phyloP scores from a whole-genome alignment of 2,329 filamentous ascomycete genomes.

The Clonostachys sp. region DNA sequence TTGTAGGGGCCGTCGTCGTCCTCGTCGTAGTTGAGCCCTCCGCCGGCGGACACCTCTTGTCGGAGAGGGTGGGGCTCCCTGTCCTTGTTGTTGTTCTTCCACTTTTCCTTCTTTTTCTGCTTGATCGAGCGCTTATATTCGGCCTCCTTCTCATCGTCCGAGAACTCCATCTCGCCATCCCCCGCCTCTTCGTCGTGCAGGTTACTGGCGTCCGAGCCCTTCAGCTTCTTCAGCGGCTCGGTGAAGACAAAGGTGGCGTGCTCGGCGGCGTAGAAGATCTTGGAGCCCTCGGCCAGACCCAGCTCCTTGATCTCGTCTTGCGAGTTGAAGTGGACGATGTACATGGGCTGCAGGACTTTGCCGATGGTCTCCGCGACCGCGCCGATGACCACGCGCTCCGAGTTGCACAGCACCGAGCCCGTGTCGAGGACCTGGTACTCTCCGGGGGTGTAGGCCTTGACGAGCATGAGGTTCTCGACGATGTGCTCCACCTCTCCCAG shows the following conservation, averaged over 20 bases:
- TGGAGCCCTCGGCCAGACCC: constrained; percentile 63
- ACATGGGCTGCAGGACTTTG: constrained; percentile 79
- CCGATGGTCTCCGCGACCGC: constrained; percentile 83
- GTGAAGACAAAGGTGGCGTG: constrained; percentile 87
- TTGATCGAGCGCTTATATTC: constrained; percentile 71
- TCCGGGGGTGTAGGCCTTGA: constrained; percentile 74
- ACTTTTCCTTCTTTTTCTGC: constrained; percentile 54
- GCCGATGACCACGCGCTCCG: constrained; percentile 72
- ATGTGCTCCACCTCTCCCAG: constrained; percentile 73
- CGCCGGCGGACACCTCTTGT: constrained; percentile 24
- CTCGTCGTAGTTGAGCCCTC: constrained; percentile 54
- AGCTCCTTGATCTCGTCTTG: constrained; percentile 62
- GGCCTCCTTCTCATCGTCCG: constrained; percentile 91
- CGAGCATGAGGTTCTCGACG: constrained; percentile 73
- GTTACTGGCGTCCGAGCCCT: constrained; percentile 92
- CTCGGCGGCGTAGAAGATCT: constrained; percentile 73
- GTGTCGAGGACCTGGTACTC: constrained; percentile 82
- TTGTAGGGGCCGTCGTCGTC: constrained; percentile 67
- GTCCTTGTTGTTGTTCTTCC: constrained; percentile 14
- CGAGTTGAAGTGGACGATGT: constrained; percentile 73
- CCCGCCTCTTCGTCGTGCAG: constrained; percentile 87
- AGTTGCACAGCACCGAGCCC: constrained; percentile 77
- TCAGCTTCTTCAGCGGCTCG: constrained; percentile 69
- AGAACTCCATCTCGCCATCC: constrained; percentile 89
- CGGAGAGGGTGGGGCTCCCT: constrained; percentile 32